Evolutionary conservation across 176 grass and related monocot genomes (phyloP), one percentile per base, ranked within the genome.

Genomic region (Bonia amplexicaulis): DNA sequence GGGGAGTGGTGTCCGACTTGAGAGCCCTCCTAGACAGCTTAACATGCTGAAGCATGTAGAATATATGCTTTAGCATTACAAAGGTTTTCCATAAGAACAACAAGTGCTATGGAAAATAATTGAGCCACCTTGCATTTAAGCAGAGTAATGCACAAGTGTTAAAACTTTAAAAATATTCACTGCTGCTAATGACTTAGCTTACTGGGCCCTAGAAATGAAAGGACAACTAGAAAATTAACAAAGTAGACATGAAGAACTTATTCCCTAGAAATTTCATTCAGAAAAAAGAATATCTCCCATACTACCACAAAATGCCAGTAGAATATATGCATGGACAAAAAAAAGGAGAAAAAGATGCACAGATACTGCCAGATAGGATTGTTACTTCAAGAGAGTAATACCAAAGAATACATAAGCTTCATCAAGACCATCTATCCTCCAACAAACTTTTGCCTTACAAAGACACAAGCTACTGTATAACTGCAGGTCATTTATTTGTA

Each of bases 181-280:
- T 29, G 48, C 17, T 33, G 19, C 40, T 31, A 41, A 80, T 81
- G 33, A 75, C 14, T 55, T 22, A 55, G 7, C 49, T 52, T 55
- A 22, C 53, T 22, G 53, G 53, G 7, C 17, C 53, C 53, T 74
- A 27, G 25, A 68, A 59, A 87, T 39, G 54, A 44, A 66, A 58
- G 57, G 65, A 66, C 29, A 66, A 54, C 22, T 54, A 44, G 12
- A 80, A 66, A 57, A 52, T 42, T 64, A 80, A 31, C 33, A 16
- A 62, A 25, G 46, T 63, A 73, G 45, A 64, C 17, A 86, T 53
- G 77, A 60, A 87, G 85, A 60, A 87, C 12, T 47, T 87, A 55
- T 67, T 68, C 49, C 59, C 25, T 19, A 78, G 0, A 77, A 81
- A 68, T 81, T 3, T 75, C 65, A 16, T 67, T 68, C 45, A 10